Evolutionary conservation across 2,329 filamentous ascomycete genomes (phyloP).

Genomic region (Epichloe sylvatica): DNA sequence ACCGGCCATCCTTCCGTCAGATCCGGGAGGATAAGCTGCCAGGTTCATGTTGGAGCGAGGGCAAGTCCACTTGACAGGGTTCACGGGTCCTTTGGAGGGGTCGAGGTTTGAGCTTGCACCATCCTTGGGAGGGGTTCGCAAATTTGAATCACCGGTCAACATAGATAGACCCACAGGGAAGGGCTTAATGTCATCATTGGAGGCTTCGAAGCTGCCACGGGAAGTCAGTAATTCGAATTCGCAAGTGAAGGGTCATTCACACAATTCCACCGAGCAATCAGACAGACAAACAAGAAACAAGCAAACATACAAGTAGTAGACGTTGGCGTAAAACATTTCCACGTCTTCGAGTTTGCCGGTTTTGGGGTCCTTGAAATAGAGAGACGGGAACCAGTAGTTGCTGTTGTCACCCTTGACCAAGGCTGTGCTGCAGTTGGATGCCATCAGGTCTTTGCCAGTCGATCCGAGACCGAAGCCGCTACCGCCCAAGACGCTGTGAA

Average conservation of each 20-base stretch:
- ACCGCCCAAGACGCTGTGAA: constrained; percentile 58
- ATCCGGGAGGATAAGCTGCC: constrained; percentile 39
- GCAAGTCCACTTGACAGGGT: constrained; percentile 46
- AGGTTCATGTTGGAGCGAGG: constrained; percentile 37
- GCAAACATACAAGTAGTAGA: constrained; percentile 54
- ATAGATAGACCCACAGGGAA: constrained; percentile 63
- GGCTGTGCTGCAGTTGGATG: constrained; percentile 58
- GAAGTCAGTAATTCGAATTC: background rate
- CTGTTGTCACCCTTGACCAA: constrained; percentile 53
- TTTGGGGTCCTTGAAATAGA: constrained; percentile 53
- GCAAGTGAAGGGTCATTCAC: background rate
- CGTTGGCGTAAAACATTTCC: constrained; percentile 56
- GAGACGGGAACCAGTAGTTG: constrained; percentile 63
- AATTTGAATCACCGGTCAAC: constrained; percentile 48
- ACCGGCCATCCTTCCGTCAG: constrained; percentile 41
- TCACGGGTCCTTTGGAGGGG: constrained; percentile 35
- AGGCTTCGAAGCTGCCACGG: constrained; percentile 37
- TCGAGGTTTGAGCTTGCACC: constrained; percentile 38
- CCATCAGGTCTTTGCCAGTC: constrained; percentile 42
- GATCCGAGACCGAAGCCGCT: constrained; percentile 51
- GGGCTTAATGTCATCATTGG: constrained; percentile 50
- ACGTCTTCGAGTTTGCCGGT: constrained; percentile 53
- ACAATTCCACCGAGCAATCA: background rate
- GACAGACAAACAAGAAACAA: background rate
- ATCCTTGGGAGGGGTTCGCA: constrained; percentile 41